phyloP scores from a whole-genome alignment of 2,329 filamentous ascomycete species.

The Lasiodiplodia sp. region DNA sequence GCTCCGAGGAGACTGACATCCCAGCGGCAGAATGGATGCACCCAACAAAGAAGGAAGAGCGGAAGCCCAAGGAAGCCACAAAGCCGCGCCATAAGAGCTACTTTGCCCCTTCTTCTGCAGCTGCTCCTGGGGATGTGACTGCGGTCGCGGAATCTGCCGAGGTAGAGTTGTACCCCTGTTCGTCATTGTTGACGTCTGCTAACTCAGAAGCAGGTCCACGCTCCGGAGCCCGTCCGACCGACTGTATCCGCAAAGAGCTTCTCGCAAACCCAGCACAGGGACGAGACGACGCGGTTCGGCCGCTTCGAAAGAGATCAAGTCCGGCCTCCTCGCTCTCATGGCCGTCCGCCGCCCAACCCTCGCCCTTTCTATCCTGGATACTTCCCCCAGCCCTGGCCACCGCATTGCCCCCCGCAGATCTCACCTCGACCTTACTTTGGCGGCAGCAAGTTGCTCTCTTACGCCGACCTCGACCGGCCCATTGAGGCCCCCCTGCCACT shows the following conservation, averaged over 20 bases:
- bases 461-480: conserved; percentile 9
- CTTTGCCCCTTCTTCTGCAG: background rate
- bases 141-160: background rate
- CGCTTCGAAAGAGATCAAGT: conserved; percentile 1
- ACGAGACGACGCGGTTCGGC: background rate
- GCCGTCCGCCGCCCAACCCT: background rate
- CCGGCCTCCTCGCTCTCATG: background rate
- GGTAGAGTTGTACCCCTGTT: background rate
- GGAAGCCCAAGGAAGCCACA: background rate
- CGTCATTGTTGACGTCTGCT: background rate
- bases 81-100: background rate
- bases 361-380: background rate
- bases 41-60: background rate
- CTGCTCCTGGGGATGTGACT: background rate
- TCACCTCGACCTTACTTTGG: background rate
- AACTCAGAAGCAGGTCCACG: background rate
- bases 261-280: background rate
- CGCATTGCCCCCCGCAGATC: background rate
- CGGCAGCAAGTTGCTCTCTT: background rate
- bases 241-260: background rate
- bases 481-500: background rate
- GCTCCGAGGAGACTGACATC: background rate
- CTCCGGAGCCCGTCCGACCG: background rate
- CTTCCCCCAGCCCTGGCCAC: background rate
- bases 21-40: conserved; percentile 14